Evolutionary conservation across 2,329 filamentous ascomycete species (phyloP).

Genomic region (Talaromyces sp.): DNA sequence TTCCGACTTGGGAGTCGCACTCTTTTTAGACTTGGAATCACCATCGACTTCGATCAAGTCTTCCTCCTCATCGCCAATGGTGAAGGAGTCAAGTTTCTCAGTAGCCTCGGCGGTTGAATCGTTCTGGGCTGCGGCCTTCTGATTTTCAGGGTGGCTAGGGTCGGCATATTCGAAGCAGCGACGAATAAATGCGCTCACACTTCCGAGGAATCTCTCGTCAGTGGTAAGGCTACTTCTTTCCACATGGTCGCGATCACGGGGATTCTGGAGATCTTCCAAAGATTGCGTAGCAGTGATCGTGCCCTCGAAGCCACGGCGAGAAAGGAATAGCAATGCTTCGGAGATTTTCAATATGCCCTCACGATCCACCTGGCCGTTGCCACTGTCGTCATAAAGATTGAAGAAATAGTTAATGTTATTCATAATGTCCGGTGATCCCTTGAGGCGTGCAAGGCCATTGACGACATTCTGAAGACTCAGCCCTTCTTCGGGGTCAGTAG

Average conservation of each 20-base stretch:
- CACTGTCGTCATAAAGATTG: constrained; percentile 91
- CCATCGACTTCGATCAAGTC: constrained; percentile 46
- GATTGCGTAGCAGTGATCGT: constrained; percentile 68
- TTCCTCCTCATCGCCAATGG: constrained; percentile 71
- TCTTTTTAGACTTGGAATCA: constrained; percentile 31
- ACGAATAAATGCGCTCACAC: constrained; percentile 92
- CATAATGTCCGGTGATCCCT: constrained; percentile 95
- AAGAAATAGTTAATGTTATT: constrained; percentile 98
- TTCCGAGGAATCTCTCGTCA: constrained; percentile 87
- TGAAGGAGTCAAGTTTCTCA: constrained; percentile 63
- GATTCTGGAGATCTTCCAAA: constrained; percentile 53
- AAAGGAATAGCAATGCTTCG: constrained; percentile 89
- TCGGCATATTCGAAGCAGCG: constrained; percentile 98
- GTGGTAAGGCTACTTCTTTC: constrained; percentile 58
- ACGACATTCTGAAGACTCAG: constrained; percentile 91
- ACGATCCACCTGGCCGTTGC: constrained; percentile 86
- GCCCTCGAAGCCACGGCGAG: constrained; percentile 81
- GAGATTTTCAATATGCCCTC: constrained; percentile 95
- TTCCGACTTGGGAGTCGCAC: constrained; percentile 17
- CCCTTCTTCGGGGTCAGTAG: constrained; percentile 73
- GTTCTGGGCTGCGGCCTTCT: constrained; percentile 40
- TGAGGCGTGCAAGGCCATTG: constrained; percentile 84
- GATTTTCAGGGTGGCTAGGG: constrained; percentile 74
- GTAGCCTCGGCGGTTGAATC: constrained; percentile 33
- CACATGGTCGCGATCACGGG: constrained; percentile 36